These are phyloP conservation scores for Phalaenopsis equestris DNA, from an alignment of 106 monocot genomes.

Conservation along the genomic window DNA sequence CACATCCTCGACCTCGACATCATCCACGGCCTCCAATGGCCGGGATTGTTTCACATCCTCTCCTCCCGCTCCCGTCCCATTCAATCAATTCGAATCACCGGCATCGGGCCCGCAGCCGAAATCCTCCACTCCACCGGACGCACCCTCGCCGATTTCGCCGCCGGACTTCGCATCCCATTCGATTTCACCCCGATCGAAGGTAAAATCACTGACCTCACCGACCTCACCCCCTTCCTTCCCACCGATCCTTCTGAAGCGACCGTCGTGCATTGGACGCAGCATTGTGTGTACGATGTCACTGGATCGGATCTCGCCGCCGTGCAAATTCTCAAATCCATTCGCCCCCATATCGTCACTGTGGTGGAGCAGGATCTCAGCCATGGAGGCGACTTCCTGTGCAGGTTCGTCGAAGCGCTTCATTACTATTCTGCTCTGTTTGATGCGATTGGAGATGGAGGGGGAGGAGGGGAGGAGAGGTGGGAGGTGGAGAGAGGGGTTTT, in stretches of 20 bases:
- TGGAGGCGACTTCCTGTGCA: slow-evolving; percentile 33
- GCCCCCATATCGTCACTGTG: slow-evolving; percentile 38
- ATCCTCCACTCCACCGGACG: slow-evolving; percentile 41
- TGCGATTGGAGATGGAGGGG: slow-evolving; percentile 57
- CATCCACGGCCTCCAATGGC: slow-evolving; percentile 63
- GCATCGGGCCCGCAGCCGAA: slow-evolving; percentile 41
- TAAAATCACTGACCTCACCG: slow-evolving; percentile 33
- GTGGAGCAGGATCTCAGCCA: slow-evolving; percentile 56
- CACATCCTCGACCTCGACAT: slow-evolving; percentile 59
- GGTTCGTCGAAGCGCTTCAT: slow-evolving; percentile 54
- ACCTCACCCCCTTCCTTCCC: slow-evolving; percentile 11
- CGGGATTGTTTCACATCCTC: slow-evolving; percentile 49
- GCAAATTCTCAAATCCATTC: slow-evolving; percentile 18
- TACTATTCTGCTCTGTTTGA: slow-evolving; percentile 62
- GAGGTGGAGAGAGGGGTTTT: slow-evolving; percentile 74
- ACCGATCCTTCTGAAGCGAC: slow-evolving; percentile 23
- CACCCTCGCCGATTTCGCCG: slow-evolving; percentile 55
- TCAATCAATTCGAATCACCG: slow-evolving; percentile 41
- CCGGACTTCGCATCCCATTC: slow-evolving; percentile 44
- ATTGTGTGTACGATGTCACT: slow-evolving; percentile 50
- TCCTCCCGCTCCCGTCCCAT: slow-evolving; percentile 36
- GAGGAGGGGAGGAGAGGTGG: slow-evolving; percentile 38
- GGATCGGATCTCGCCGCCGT: slow-evolving; percentile 36
- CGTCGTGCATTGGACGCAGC: slow-evolving; percentile 60
- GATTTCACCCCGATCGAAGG: slow-evolving; percentile 44